Percentiles rank a stretch among this genome's conserved stretches.
phyloP scores from a whole-genome alignment of 441 rosid genomes.

The Iberis amara region DNA sequence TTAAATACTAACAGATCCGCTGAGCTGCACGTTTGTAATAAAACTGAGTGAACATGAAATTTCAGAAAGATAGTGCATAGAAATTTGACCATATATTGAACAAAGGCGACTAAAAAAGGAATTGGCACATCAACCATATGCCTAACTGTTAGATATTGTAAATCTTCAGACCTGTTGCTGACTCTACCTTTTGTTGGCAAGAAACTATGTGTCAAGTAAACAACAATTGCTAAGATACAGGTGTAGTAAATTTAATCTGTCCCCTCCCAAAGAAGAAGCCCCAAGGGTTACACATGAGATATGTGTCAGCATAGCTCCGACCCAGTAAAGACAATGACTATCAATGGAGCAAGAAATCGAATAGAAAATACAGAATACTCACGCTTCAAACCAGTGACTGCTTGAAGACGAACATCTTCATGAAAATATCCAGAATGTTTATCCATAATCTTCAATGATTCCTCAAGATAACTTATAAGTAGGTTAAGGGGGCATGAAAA shows the following conservation, averaged over 20 bases:
- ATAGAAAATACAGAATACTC: slow-evolving; percentile 33
- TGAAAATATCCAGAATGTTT: slow-evolving; percentile 89
- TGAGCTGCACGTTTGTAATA: not conserved
- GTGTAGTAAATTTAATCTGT: slow-evolving; percentile 2
- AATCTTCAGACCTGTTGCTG: not conserved
- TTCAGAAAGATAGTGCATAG: slow-evolving; percentile 5
- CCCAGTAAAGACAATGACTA: slow-evolving; percentile 12
- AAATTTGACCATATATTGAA: not conserved
- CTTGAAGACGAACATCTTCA: slow-evolving; percentile 98
- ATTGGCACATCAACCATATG: slow-evolving; percentile 1
- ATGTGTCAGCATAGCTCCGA: slow-evolving; percentile 1
- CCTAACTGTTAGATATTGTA: slow-evolving; percentile 7
- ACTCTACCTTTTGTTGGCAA: not conserved
- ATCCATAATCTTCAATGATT: slow-evolving; percentile 71
- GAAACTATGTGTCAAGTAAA: slow-evolving; percentile 13
- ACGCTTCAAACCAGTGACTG: slow-evolving; percentile 79
- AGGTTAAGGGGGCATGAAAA: slow-evolving; percentile 42
- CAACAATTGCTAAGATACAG: not conserved
- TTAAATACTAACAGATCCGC: not conserved
- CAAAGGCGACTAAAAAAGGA: not conserved
- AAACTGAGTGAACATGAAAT: not conserved
- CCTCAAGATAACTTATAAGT: slow-evolving; percentile 76
- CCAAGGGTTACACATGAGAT: slow-evolving; percentile 9
- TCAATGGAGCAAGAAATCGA: slow-evolving; percentile 7
- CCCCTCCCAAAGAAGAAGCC: slow-evolving; percentile 11